phyloP scores from a whole-genome alignment of 768 basidiomycete species.

The Suillus clintonianus region DNA sequence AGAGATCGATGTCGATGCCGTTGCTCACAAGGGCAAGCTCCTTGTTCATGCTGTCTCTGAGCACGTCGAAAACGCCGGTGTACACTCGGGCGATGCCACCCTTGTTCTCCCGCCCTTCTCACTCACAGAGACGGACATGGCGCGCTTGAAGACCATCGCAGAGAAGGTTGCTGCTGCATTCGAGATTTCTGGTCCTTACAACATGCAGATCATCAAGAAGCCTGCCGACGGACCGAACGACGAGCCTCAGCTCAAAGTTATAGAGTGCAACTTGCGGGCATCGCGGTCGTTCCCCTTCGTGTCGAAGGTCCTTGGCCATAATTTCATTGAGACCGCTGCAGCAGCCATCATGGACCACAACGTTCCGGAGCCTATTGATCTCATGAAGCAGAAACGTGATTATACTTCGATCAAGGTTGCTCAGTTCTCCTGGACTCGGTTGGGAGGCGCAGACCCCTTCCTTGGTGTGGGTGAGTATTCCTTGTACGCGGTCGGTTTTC shows the following conservation, averaged over 20 bases:
- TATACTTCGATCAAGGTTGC: slow-evolving; percentile 97
- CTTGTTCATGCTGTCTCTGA: slow-evolving; percentile 96
- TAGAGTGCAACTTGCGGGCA: slow-evolving; percentile 97
- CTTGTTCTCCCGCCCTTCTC: slow-evolving; percentile 95
- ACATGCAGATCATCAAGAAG: slow-evolving; percentile 98
- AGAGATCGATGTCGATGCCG: slow-evolving; percentile 98
- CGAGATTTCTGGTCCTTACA: slow-evolving; percentile 97
- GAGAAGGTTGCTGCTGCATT: slow-evolving; percentile 94
- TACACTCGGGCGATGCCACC: slow-evolving; percentile 98
- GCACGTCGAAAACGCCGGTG: slow-evolving; percentile 98
- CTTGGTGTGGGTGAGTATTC: slow-evolving; percentile 80
- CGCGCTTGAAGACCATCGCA: slow-evolving; percentile 88
- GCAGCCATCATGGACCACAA: slow-evolving; percentile 82
- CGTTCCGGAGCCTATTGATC: slow-evolving; percentile 88
- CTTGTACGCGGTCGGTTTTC: not conserved
- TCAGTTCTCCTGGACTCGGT: slow-evolving; percentile 97
- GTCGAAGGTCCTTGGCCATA: slow-evolving; percentile 94
- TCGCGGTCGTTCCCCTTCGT: slow-evolving; percentile 99
- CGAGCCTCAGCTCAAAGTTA: slow-evolving; percentile 85
- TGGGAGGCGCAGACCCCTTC: slow-evolving; percentile 96
- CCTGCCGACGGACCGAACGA: slow-evolving; percentile 50
- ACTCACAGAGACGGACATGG: slow-evolving; percentile 71
- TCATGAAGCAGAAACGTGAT: slow-evolving; percentile 87
- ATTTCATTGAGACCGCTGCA: slow-evolving; percentile 95
- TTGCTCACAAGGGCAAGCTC: slow-evolving; percentile 89